Evolutionary conservation across 306 rosid genomes (phyloP).

Genomic region (Clitoria ternatea): DNA sequence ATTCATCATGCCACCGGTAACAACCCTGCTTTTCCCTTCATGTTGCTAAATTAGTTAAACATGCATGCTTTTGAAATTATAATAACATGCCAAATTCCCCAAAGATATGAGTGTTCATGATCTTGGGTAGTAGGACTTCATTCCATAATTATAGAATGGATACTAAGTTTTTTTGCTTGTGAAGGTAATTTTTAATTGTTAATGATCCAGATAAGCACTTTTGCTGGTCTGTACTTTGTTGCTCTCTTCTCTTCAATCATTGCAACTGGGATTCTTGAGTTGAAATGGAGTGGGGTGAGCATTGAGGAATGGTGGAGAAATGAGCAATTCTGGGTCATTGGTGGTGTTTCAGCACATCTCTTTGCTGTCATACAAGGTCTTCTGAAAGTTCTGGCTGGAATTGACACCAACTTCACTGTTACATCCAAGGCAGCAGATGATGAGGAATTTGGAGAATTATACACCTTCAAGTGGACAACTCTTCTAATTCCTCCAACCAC

Average conservation of each 20-base stretch:
- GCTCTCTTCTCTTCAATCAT: slow-evolving; percentile 80
- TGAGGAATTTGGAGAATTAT: slow-evolving; percentile 80
- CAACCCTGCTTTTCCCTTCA: not conserved
- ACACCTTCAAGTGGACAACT: slow-evolving; percentile 89
- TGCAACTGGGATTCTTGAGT: slow-evolving; percentile 88
- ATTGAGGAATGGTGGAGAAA: slow-evolving; percentile 99
- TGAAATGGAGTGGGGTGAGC: slow-evolving; percentile 98
- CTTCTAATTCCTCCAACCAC: slow-evolving; percentile 94
- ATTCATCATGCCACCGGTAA: slow-evolving; percentile 98
- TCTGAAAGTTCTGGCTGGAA: slow-evolving; percentile 86
- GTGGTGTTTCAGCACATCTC: slow-evolving; percentile 88
- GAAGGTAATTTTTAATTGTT: slow-evolving; percentile 2
- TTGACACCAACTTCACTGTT: slow-evolving; percentile 87
- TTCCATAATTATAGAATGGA: slow-evolving; percentile 10
- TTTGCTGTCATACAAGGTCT: slow-evolving; percentile 94
- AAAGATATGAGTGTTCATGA: slow-evolving; percentile 7
- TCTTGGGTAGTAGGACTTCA: not conserved
- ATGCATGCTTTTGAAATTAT: not conserved
- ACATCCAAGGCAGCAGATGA: slow-evolving; percentile 90
- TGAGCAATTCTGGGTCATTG: slow-evolving; percentile 99
- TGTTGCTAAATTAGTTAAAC: not conserved
- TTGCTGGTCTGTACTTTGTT: slow-evolving; percentile 76
- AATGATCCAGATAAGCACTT: slow-evolving; percentile 84
- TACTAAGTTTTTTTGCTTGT: slow-evolving; percentile 5
- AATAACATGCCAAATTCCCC: slow-evolving; percentile 10